These are phyloP conservation scores for Penicillium coffeae DNA, from an alignment of 495 filamentous ascomycete genomes.

Conservation along the genomic window DNA sequence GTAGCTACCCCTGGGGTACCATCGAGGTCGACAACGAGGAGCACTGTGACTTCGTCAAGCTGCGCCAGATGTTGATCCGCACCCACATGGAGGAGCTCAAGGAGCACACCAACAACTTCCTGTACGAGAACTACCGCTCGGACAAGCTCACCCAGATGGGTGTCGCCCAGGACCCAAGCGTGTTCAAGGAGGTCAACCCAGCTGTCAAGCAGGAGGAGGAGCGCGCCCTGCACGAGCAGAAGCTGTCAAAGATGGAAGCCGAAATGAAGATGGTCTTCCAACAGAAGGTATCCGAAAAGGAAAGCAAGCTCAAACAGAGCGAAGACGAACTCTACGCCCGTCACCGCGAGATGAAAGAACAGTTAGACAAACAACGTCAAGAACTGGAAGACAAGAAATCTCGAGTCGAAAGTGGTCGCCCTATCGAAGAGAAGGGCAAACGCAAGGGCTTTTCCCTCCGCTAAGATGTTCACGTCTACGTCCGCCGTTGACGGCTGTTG, in stretches of 20 bases:
- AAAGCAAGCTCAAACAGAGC: slow-evolving; percentile 98
- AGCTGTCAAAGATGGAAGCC: slow-evolving; percentile 98
- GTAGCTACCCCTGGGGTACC: slow-evolving; percentile 95
- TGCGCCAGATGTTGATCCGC: slow-evolving; percentile 98
- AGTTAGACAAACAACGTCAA: slow-evolving; percentile 86
- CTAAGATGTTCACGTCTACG: slow-evolving; percentile 42
- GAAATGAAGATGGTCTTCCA: slow-evolving; percentile 99
- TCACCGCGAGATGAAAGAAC: slow-evolving; percentile 99
- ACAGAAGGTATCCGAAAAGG: slow-evolving; percentile 98
- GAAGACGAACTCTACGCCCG: slow-evolving; percentile 97
- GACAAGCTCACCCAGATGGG: slow-evolving; percentile 98
- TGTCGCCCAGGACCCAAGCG: slow-evolving; percentile 94
- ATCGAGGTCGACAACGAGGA: slow-evolving; percentile 99
- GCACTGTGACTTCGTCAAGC: slow-evolving; percentile 99
- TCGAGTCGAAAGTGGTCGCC: slow-evolving; percentile 87
- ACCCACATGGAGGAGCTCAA: slow-evolving; percentile 99
- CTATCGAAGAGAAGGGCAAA: slow-evolving; percentile 86
- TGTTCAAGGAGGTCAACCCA: slow-evolving; percentile 99
- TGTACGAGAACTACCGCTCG: slow-evolving; percentile 99
- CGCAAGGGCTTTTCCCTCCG: slow-evolving; percentile 98
- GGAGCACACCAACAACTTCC: slow-evolving; percentile 97
- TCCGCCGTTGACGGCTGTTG: slow-evolving; percentile 27
- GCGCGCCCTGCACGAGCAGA: slow-evolving; percentile 95
- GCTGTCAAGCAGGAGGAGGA: slow-evolving; percentile 99
- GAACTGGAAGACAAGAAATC: slow-evolving; percentile 98